Percentiles rank a stretch among this genome's conserved stretches.
phyloP scores from a whole-genome alignment of 768 basidiomycete species.

The Amanita phalloides region DNA sequence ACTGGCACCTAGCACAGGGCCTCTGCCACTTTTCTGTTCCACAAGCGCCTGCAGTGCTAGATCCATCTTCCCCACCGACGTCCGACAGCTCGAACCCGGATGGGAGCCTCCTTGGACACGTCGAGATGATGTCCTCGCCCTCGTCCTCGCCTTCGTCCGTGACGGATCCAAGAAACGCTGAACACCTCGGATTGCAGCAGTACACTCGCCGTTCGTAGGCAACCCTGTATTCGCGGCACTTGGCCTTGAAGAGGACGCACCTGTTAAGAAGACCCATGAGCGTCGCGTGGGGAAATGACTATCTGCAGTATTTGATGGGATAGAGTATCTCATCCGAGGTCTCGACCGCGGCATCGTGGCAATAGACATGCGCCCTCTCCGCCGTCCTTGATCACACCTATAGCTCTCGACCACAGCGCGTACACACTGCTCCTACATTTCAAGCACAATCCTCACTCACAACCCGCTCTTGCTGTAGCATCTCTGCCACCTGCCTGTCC shows the following conservation, averaged over 20 bases:
- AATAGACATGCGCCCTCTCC: slow-evolving; percentile 8
- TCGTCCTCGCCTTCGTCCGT: not conserved
- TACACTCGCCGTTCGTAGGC: slow-evolving; percentile 11
- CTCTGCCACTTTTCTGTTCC: too few species aligned
- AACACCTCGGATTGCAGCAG: slow-evolving; percentile 11
- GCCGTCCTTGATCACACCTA: not conserved
- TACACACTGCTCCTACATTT: not conserved
- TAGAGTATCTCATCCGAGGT: slow-evolving; percentile 13
- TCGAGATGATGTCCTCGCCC: not conserved
- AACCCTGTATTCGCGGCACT: slow-evolving; percentile 10
- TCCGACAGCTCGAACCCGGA: too few species aligned
- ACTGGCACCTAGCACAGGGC: too few species aligned
- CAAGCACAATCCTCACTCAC: not conserved
- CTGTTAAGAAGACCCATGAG: slow-evolving; percentile 4
- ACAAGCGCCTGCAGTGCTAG: too few species aligned
- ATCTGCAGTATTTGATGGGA: slow-evolving; percentile 13
- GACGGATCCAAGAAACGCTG: slow-evolving; percentile 1
- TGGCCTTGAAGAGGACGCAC: slow-evolving; percentile 7
- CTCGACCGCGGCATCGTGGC: too few species aligned
- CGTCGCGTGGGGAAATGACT: slow-evolving; percentile 3
- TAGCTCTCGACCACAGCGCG: not conserved
- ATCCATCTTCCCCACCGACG: too few species aligned
- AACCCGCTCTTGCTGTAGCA: not conserved
- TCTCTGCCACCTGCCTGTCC: slow-evolving; percentile 1
- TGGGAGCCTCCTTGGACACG: too few species aligned